These are phyloP conservation scores for Candida ascalaphidarum DNA, from an alignment of 805 yeast genomes.

Conservation along the genomic window DNA sequence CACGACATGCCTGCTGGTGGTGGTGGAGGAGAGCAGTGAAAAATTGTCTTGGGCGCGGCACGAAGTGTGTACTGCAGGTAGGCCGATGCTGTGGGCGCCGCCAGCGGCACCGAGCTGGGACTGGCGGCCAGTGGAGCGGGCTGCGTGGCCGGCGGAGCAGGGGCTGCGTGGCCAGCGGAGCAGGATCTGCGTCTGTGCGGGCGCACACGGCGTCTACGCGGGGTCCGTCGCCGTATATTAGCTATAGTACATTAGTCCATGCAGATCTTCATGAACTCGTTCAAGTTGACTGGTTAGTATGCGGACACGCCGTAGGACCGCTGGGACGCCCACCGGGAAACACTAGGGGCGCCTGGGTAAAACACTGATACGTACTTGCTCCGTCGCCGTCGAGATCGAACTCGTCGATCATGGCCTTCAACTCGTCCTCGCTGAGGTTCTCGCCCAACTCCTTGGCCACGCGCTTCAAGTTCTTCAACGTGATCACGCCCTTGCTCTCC, in stretches of 20 bases:
- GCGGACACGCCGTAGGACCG: too few species aligned
- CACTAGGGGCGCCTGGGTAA: too few species aligned
- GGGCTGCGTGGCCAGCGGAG: too few species aligned
- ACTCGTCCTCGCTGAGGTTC: conserved; percentile 82
- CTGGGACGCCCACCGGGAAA: neutral
- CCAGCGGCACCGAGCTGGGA: too few species aligned
- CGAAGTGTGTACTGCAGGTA: too few species aligned
- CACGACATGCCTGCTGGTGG: conserved; percentile 29
- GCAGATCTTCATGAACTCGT: conserved; percentile 85
- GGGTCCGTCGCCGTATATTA: too few species aligned
- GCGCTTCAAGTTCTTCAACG: conserved; percentile 71
- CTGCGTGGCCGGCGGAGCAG: too few species aligned
- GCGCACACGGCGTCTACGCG: too few species aligned
- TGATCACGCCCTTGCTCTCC: conserved; percentile 77
- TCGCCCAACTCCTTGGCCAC: conserved; percentile 93
- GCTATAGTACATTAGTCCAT: conserved; percentile 59
- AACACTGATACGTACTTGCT: conserved; percentile 45
- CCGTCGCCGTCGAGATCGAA: conserved; percentile 96
- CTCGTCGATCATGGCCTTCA: conserved; percentile 95
- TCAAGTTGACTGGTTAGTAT: conserved; percentile 58
- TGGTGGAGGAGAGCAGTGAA: conserved; percentile 1
- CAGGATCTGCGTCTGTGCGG: too few species aligned
- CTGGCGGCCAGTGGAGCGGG: too few species aligned
- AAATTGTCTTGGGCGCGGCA: too few species aligned
- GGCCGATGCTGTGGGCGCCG: too few species aligned